Base-by-base conservation (phyloP, 2,329 filamentous ascomycete species). In the Clarireedia monteithiana region DNA sequence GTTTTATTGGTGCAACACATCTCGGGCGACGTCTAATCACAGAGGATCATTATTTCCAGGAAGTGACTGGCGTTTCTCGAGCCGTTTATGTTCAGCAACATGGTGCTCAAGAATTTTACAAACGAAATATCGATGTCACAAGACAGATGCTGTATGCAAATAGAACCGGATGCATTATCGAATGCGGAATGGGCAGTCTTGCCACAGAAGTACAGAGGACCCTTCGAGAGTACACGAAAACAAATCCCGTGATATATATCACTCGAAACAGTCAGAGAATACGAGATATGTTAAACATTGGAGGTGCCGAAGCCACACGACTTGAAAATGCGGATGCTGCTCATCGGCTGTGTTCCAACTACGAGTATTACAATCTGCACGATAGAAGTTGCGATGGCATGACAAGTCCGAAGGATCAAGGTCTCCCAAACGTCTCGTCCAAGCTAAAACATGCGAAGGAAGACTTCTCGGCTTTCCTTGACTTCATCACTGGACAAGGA, bases 1-100 rank as follows among this genome's bases (percentile, higher is more conserved):
- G 84, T 14, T 80, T 91, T 48, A 89, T 91, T 59, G 84, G 86
- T 5, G 86, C 86, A 0, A 83, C 84, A 6, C 85, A 85, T 49
- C 83, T 88, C 68, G 81, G 82, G 53, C 77, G 85, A 42, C 82
- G 82, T 53, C 75, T 91, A 2, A 73, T 91, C 53, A 87, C 91
- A 59, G 77, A 84, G 36, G 86, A 91, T 60, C 77, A 78, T 42
- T 77, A 78, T 48, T 91, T 92, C 62, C 78, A 84, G 44, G 80
- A 87, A 51, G 72, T 75, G 4, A 83, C 81, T 0, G 83, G 84
- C 7, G 72, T 81, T 14, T 82, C 84, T 2, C 82, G 83, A 49
- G 76, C 79, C 3, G 75, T 74, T 6, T 90, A 84, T 66, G 83
- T 85, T 60, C 84, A 82, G 56, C 70, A 77, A 23, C 77, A 86